Evolutionary conservation across 441 rosid genomes (phyloP), one percentile per base, ranked within the genome.

Genomic region (Theobroma grandiflorum): DNA sequence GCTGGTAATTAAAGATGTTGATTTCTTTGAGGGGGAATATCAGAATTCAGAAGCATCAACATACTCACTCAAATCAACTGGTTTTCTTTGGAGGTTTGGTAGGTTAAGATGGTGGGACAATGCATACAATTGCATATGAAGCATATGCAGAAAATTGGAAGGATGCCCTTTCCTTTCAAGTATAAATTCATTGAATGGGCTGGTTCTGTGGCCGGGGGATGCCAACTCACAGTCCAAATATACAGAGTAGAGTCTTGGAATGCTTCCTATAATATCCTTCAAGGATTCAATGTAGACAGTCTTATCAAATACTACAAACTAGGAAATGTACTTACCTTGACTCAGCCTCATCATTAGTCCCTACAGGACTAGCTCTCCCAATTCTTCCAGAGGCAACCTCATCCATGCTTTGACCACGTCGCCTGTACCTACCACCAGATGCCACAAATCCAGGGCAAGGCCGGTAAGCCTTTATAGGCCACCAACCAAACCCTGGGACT

Each of bases 401-500:
- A 80, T 94, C 99, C 99, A 96, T 90, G 91, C 94, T 93, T 85
- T 96, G 99, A 1, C 98, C 97, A 2, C 75, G 85, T 75, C 95
- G 87, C 42, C 87, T 87, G 78, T 94, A 94, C 85, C 98, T 81
- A 53, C 98, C 96, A 20, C 98, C 98, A 49, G 97, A 89, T 65
- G 94, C 97, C 20, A 94, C 79, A 65, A 91, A 92, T 12, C 91
- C 97, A 33, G 98, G 97, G 75, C 98, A 94, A 61, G 97, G 97
- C 40, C 98, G 81, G 79, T 91, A 94, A 81, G 97, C 99, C 90
- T 96, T 96, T 77, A 93, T 93, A 2, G 98, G 99, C 98, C 98
- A 95, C 99, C 99, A 96, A 37, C 99, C 98, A 62, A 96, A 96
- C 37, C 99, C 99, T 0, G 97, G 97, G 47, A 93, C 92, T 1